These are phyloP conservation scores for Firmiana major DNA, from an alignment of 345 rosid genomes.

Conservation along the genomic window DNA sequence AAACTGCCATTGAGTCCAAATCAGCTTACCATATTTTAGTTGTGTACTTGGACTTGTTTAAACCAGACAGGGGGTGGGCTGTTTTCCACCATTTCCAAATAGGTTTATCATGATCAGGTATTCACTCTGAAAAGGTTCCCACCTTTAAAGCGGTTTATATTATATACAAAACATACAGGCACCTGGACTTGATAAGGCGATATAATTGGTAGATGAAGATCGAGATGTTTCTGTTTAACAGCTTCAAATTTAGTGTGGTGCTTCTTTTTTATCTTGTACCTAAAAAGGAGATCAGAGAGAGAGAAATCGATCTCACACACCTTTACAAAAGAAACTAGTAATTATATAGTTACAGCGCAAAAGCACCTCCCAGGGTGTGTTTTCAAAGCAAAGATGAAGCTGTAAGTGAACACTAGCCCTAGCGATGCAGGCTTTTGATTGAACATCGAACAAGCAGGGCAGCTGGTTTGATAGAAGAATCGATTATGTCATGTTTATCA, in stretches of 20 bases:
- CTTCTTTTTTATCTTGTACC: not conserved
- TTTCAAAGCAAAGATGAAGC: no score
- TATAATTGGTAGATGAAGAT: constrained; percentile 1
- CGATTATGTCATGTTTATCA: not conserved
- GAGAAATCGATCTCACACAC: not conserved
- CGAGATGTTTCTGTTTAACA: not conserved
- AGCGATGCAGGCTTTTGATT: not conserved
- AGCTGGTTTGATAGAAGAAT: not conserved
- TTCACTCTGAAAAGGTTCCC: not conserved
- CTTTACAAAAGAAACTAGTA: not conserved
- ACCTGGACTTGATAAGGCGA: not conserved
- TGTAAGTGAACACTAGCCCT: not conserved
- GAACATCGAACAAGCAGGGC: not conserved
- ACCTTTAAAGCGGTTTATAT: constrained; percentile 1
- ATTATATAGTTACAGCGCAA: not conserved
- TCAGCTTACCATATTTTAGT: not conserved
- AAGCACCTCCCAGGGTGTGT: not conserved
- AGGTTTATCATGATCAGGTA: not conserved
- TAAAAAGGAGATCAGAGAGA: not conserved
- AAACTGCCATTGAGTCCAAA: constrained; percentile 4
- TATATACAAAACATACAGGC: not conserved
- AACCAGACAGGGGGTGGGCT: not conserved
- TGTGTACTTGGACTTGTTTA: not conserved
- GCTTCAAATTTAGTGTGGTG: not conserved
- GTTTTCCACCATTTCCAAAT: constrained; percentile 3